Evolutionary conservation across 1,284 basidiomycete species (phyloP), one percentile per base, ranked within the genome.

Genomic region (Boletellus deceptivus): DNA sequence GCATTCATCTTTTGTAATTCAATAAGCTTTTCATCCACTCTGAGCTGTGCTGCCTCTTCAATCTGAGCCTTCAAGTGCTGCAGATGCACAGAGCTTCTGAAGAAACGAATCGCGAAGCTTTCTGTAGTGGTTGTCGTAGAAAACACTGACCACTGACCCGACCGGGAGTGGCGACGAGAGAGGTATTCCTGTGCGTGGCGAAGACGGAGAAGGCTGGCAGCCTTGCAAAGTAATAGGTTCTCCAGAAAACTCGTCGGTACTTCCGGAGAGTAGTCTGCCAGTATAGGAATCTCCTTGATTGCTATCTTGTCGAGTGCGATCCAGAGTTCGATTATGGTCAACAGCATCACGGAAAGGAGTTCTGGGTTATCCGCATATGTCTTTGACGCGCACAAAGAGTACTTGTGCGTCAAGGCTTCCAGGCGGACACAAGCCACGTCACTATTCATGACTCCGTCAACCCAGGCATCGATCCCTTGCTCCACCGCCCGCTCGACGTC

Each of bases 231-330:
- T 5, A 82, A 58, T 9, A 82, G 61, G 0, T 65, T 48, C 14
- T 76, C 64, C 9, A 79, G 55, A 14, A 78, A 56, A 1, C 25
- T 35, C 1, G 48, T 38, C 0, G 72, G 63, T 2, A 82, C 57
- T 48, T 78, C 77, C 0, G 77, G 78, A 6, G 75, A 74, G 44
- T 77, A 82, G 3, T 73, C 59, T 0, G 43, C 45, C 6, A 81
- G 59, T 3, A 80, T 61, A 3, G 71, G 71, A 43, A 63, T 63
- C 4, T 66, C 60, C 2, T 34, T 33, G 4, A 72, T 57, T 6
- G 59, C 69, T 4, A 75, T 33, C 20, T 62, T 64, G 55, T 81
- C 79, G 0, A 81, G 61, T 0, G 67, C 71, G 0, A 75, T 60
- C 74, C 75, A 79, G 2, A 79, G 62, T n/a, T 74, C 67, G 9